Conservation (phyloP, 176 grass and related monocot species). For the Aegilops speltoides region DNA sequence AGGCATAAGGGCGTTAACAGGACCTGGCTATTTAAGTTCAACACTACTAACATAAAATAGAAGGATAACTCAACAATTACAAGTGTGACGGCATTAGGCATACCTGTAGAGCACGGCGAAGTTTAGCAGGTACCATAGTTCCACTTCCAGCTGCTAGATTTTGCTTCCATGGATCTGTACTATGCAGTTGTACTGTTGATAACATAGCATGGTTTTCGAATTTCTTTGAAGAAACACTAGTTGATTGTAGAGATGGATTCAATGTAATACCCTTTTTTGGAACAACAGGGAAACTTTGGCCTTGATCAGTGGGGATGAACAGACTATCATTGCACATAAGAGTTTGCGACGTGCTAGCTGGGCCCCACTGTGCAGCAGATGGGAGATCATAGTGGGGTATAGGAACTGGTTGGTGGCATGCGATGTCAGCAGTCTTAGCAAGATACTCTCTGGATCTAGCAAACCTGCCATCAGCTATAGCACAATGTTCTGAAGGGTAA, state of each 20-base stretch:
- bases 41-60: neutral
- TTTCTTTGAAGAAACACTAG: conserved; percentile 25
- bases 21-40: neutral
- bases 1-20: neutral
- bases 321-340: conserved; percentile 14
- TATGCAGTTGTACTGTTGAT: conserved; percentile 26
- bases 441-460: conserved; percentile 27
- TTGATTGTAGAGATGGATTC: conserved; percentile 27
- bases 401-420: conserved; percentile 42
- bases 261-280: conserved; percentile 21
- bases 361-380: conserved; percentile 32
- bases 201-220: conserved; percentile 34
- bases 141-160: conserved; percentile 22
- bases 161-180: conserved; percentile 47
- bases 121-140: conserved; percentile 24
- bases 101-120: conserved; percentile 44
- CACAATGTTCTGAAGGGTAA: conserved; percentile 35
- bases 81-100: neutral
- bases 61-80: neutral
- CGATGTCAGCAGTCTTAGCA: conserved; percentile 26
- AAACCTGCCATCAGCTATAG: conserved; percentile 36
- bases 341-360: conserved; percentile 14
- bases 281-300: conserved; percentile 9
- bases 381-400: conserved; percentile 35
- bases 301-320: neutral